Evolutionary conservation across 108 stramenopile genomes (phyloP).

Genomic region (Licmophora abbreviata): DNA sequence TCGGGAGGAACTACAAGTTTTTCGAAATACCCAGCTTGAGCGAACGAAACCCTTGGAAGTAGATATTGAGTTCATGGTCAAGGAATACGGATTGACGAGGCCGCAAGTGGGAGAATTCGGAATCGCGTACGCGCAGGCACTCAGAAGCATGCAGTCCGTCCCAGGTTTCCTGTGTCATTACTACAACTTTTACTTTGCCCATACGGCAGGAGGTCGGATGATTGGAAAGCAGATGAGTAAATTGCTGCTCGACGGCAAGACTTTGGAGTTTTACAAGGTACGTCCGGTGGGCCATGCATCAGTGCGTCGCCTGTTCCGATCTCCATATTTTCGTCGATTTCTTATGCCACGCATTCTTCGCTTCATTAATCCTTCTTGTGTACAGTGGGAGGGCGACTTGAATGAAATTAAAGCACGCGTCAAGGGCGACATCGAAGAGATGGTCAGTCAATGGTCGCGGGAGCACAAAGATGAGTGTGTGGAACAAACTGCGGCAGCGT

Average conservation of each 20-base stretch:
- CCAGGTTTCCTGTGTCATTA: constrained; percentile 91
- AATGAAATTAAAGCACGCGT: constrained; percentile 69
- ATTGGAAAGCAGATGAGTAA: constrained; percentile 88
- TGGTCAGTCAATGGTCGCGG: constrained; percentile 67
- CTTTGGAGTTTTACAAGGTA: constrained; percentile 90
- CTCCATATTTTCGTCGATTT: too few relatives aligned
- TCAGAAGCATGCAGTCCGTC: constrained; percentile 45
- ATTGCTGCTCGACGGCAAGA: constrained; percentile 63
- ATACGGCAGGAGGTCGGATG: constrained; percentile 88
- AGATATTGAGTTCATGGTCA: constrained; percentile 81
- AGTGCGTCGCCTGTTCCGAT: too few relatives aligned
- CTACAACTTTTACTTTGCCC: constrained; percentile 94
- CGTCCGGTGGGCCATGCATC: neutral
- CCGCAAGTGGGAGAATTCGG: constrained; percentile 45
- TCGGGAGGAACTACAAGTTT: constrained; percentile 40
- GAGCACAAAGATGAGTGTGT: constrained; percentile 71
- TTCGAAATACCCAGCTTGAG: constrained; percentile 84
- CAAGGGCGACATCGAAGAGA: constrained; percentile 72
- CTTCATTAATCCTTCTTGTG: too few relatives aligned
- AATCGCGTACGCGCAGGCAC: constrained; percentile 41
- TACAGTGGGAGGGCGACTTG: constrained; percentile 76
- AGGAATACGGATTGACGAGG: constrained; percentile 40
- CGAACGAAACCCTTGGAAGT: constrained; percentile 53
- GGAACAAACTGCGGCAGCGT: constrained; percentile 59
- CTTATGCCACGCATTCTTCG: too few relatives aligned